Base-by-base conservation (phyloP, 352 stramenopile species). In the Pythium aristosporum region DNA sequence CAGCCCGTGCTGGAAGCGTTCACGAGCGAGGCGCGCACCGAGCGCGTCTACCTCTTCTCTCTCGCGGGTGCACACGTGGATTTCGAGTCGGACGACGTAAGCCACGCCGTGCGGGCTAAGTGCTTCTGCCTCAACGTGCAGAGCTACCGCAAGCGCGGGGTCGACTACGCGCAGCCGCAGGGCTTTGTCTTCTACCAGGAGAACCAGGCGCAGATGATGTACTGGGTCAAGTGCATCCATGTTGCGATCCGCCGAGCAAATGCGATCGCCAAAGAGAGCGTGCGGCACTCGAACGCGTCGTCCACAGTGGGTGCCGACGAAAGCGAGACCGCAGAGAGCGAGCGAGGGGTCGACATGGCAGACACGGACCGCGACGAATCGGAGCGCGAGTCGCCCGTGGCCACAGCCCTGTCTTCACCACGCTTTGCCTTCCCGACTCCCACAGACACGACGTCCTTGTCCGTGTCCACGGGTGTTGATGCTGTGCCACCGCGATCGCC, bases 151-250 rank as follows among this genome's bases (percentile, higher is more conserved):
- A 91, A 91, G 68, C 79, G 74, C 37, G 80, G 72, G 28, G 84
- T 79, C 1, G 73, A 91, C 6, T 79, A 75, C 30, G 74, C 87
- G 57, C 67, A 79, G 21, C 71, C 73, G 3, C 84, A 93, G 42
- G 69, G 74, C 9, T 93, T 93, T 36, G 71, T 90, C 10, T 91
- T 91, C 58, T 90, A 79, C 59, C 80, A 87, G 37, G 84, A 90
- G 55, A 72, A 89, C 65, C 80, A 89, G 47, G 71, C 79, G 57
- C 72, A 71, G 18, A 88, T 90, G 76, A 69, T 88, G 49, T 65
- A 78, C 13, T 93, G 84, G 84, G 82, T 91, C 49, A 89, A 89
- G 56, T 90, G 77, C 60, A 89, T 93, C 34, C 81, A 89, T 39
- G 61, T 83, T 36, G 75, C 78, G 34, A 91, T 93, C 50, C 85